Evolutionary conservation across 169 alveolate species (phyloP).

Genomic region (Plasmodium sp.): DNA sequence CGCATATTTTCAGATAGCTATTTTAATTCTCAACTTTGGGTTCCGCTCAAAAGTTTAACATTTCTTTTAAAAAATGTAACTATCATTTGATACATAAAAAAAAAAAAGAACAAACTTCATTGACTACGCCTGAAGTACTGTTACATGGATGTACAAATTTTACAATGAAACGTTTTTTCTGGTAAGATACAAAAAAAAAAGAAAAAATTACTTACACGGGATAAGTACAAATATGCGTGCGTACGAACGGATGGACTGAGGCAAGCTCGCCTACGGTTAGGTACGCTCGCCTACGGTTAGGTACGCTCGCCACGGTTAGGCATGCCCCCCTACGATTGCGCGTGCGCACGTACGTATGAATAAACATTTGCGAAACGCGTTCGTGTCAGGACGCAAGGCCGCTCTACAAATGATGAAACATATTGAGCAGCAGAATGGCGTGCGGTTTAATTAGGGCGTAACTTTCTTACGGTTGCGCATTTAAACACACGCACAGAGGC

Average conservation of each 20-base stretch:
- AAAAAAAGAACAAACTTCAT: not conserved
- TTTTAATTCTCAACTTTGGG: not conserved
- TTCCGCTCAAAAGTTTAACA: not conserved
- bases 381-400: not conserved
- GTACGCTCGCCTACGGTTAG: no score
- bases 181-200: constrained; percentile 1
- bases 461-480: not conserved
- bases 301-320: not conserved
- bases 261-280: no score
- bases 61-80: constrained; percentile 6
- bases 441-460: not conserved
- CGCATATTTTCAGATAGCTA: not conserved
- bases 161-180: not conserved
- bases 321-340: no score
- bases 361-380: not conserved
- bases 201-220: not conserved
- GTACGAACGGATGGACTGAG: not conserved
- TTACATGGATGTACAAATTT: not conserved
- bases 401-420: not conserved
- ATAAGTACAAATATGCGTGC: not conserved
- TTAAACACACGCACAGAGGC: not conserved
- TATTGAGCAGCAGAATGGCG: not conserved
- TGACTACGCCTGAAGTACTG: not conserved
- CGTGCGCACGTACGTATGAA: not conserved
- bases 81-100: not conserved